Base-by-base conservation (phyloP, 139 green algal species). In the Picochlorum sp. region DNA sequence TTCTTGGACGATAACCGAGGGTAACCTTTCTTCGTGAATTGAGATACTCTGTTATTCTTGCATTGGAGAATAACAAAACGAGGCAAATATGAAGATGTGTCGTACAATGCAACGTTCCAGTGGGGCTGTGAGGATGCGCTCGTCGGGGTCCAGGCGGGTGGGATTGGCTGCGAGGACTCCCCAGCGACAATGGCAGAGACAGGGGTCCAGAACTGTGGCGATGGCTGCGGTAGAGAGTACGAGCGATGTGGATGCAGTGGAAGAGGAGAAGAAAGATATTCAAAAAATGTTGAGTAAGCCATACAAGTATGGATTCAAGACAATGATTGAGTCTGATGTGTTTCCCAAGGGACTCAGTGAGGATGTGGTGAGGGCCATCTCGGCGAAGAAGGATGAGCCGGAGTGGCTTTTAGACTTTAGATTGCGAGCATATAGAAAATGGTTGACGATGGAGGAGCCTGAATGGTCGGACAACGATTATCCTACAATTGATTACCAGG, bases 331-430 rank as follows among this genome's bases (percentile, higher is more conserved):
- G 82, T 88, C 71, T 6, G 85, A 92, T 0, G 85, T 81, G 1
- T 95, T 95, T 56, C 76, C 80, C 1, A 88, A 87, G 57, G 92
- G 92, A 20, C 71, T 98, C 3, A 77, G 81, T 63, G 91, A 98
- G 79, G 88, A 97, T n/a, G 89, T 94, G 9, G 92, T 99, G 23
- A 76, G 92, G 1, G 83, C 92, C 10, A 98, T 99, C 41, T 95
- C 84, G 1, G 84, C 83, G 28, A 98, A 98, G 81, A 99, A 99
- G 82, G 78, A 92, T 4, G 94, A 99, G 82, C 94, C 94, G 11
- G 91, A 99, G 32, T 99, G 94, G 94, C 88, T 99, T 84, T 85
- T 99, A 21, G 93, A 99, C 32, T 99, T 98, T 63, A 72, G 71
- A 13, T 80, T 99, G 13, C 89, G 88, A 54, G 94, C 93, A 1